phyloP scores from a whole-genome alignment of 441 rosid species.

The Rhodomyrtus psidioides region DNA sequence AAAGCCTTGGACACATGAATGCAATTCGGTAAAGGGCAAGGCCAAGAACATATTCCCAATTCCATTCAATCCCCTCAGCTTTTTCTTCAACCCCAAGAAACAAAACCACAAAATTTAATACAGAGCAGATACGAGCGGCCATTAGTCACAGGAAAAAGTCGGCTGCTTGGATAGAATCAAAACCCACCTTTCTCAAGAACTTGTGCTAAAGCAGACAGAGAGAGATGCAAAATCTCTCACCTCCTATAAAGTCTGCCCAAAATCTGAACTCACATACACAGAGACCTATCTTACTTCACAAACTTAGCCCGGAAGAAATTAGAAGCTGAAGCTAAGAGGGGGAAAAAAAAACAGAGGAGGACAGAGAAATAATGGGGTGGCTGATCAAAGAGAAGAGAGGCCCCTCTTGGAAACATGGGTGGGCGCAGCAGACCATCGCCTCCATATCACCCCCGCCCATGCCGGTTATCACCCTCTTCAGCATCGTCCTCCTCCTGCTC shows the following conservation, averaged over 20 bases:
- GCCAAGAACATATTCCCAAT: neutral
- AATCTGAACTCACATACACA: neutral
- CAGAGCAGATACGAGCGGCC: neutral
- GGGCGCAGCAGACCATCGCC: conserved; percentile 41
- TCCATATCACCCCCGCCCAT: conserved; percentile 57
- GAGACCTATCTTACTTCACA: neutral
- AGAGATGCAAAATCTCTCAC: neutral
- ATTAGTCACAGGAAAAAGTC: conserved; percentile 5
- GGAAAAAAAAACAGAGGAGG: neutral
- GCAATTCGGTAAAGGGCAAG: neutral
- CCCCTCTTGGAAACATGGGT: conserved; percentile 51
- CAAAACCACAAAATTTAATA: neutral
- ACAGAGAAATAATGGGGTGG: conserved; percentile 41
- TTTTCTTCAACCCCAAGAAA: neutral
- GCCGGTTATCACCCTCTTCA: conserved; percentile 36
- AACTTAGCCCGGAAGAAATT: neutral
- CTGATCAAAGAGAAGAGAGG: conserved; percentile 45
- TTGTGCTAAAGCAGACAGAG: conserved; percentile 25
- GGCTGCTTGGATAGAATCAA: conserved; percentile 21
- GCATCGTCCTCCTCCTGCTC: conserved; percentile 39
- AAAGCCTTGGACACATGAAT: neutral
- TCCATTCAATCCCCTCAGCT: neutral
- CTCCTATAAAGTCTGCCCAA: neutral
- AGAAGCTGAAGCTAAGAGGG: neutral
- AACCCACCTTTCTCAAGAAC: conserved; percentile 9